A percentile compares a stretch with the other conserved stretches of the same genome.
phyloP scores from a whole-genome alignment of 129 eudicot genomes.

The Saposhnikovia divaricata region DNA sequence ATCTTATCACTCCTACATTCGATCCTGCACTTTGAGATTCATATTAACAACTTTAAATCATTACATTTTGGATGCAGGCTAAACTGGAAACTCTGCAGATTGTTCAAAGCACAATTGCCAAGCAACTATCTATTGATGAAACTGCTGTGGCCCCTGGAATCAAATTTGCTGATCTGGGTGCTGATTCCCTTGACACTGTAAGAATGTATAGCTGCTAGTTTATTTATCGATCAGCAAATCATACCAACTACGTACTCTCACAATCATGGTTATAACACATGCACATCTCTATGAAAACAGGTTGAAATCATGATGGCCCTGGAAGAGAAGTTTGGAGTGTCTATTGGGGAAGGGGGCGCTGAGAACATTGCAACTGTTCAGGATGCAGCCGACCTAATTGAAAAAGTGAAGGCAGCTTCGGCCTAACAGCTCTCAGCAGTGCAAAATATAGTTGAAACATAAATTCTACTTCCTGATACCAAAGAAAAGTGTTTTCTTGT shows the following conservation, averaged over 20 bases:
- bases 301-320: conserved; percentile 69
- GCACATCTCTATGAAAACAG: conserved; percentile 9
- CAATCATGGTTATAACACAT: neutral
- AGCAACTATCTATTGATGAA: conserved; percentile 51
- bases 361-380: conserved; percentile 64
- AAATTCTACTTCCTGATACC: neutral
- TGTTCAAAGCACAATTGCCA: conserved; percentile 53
- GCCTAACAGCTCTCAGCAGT: conserved; percentile 12
- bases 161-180: conserved; percentile 57
- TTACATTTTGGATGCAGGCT: conserved; percentile 24
- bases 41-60: neutral
- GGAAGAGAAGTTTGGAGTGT: conserved; percentile 54
- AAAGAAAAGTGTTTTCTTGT: neutral
- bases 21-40: neutral
- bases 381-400: conserved; percentile 60
- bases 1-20: neutral
- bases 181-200: conserved; percentile 61
- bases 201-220: neutral
- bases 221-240: neutral
- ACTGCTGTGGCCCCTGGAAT: conserved; percentile 43
- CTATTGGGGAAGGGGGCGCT: conserved; percentile 54
- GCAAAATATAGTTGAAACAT: neutral
- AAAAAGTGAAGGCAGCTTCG: conserved; percentile 49
- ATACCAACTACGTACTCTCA: neutral
- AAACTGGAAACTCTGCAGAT: conserved; percentile 46